phyloP scores from a whole-genome alignment of 2,329 filamentous ascomycete species.

The Endothia cerciana region DNA sequence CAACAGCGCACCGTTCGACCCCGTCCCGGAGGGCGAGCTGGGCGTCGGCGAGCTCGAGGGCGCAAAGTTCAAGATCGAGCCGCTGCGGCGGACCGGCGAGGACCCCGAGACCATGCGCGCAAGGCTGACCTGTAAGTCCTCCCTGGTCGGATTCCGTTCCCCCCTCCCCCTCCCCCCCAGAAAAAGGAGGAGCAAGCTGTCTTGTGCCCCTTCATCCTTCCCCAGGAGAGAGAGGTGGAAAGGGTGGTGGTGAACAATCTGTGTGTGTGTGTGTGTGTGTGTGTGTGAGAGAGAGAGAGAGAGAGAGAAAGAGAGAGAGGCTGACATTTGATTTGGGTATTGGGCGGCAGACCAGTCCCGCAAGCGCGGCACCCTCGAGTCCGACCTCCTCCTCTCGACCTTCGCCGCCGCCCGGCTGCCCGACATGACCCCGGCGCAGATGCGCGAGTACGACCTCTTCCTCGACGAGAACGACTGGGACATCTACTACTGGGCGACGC shows the following conservation, averaged over 20 bases:
- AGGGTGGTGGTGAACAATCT: too few relatives aligned
- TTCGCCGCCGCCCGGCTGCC: conserved; percentile 83
- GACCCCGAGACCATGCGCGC: conserved; percentile 85
- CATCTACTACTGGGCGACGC: conserved; percentile 99
- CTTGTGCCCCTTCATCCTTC: too few relatives aligned
- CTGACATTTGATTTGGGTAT: too few relatives aligned
- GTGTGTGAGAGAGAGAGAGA: not conserved
- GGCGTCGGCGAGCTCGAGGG: conserved; percentile 87
- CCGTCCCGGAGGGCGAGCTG: conserved; percentile 58
- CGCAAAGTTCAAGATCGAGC: conserved; percentile 84
- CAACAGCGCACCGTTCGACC: conserved; percentile 32
- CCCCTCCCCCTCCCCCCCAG: conserved; percentile 3
- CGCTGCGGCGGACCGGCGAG: conserved; percentile 83
- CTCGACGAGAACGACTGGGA: conserved; percentile 99
- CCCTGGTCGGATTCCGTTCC: conserved; percentile 1
- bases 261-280: too few relatives aligned
- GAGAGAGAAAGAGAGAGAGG: conserved; percentile 2
- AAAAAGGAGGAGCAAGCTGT: too few relatives aligned
- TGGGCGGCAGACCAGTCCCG: conserved; percentile 80
- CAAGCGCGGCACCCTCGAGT: conserved; percentile 94
- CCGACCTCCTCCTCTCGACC: conserved; percentile 92
- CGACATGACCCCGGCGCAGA: conserved; percentile 72
- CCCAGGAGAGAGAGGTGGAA: too few relatives aligned
- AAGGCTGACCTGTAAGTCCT: conserved; percentile 69
- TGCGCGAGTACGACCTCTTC: conserved; percentile 86